Percentiles rank a stretch among this genome's conserved stretches.
Conservation (phyloP, 2,329 filamentous ascomycete genomes). For the Ceratocystis smalleyi region DNA sequence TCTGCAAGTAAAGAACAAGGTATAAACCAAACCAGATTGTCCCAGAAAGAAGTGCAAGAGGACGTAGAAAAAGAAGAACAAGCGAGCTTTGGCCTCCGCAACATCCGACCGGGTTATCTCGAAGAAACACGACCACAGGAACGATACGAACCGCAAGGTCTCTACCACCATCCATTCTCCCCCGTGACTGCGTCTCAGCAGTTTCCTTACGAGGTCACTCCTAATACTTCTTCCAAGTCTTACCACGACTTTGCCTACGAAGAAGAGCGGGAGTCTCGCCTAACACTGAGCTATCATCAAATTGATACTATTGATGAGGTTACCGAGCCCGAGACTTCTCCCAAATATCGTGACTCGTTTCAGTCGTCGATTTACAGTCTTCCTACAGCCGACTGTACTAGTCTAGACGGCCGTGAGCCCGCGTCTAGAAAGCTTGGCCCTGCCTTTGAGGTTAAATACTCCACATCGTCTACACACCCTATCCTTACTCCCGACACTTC, state of each 20-base stretch:
- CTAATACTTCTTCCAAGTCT: slow-evolving; percentile 7
- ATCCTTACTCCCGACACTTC: not conserved
- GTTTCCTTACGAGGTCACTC: slow-evolving; percentile 8
- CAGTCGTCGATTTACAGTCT: slow-evolving; percentile 17
- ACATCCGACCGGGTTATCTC: not conserved
- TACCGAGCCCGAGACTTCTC: slow-evolving; percentile 14
- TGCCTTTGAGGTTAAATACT: slow-evolving; percentile 13
- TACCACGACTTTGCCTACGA: slow-evolving; percentile 8
- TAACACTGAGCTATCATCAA: slow-evolving; percentile 13
- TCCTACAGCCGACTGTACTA: not conserved
- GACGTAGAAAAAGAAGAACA: too few relatives aligned
- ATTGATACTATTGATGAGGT: slow-evolving; percentile 17
- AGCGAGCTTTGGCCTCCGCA: not conserved
- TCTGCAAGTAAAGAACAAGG: slow-evolving; percentile 1
- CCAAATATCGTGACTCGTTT: slow-evolving; percentile 17
- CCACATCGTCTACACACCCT: slow-evolving; percentile 4
- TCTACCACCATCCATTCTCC: not conserved
- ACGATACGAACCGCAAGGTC: not conserved
- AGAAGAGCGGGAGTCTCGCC: slow-evolving; percentile 13
- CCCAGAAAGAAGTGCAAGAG: not conserved
- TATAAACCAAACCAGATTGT: not conserved
- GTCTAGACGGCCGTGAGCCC: slow-evolving; percentile 3
- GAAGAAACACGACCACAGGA: not conserved
- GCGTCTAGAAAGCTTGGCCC: slow-evolving; percentile 17
- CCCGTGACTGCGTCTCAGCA: not conserved